Evolutionary conservation across 345 rosid genomes (phyloP), one percentile per base, ranked within the genome.

Genomic region (Euphorbia tirucalli): DNA sequence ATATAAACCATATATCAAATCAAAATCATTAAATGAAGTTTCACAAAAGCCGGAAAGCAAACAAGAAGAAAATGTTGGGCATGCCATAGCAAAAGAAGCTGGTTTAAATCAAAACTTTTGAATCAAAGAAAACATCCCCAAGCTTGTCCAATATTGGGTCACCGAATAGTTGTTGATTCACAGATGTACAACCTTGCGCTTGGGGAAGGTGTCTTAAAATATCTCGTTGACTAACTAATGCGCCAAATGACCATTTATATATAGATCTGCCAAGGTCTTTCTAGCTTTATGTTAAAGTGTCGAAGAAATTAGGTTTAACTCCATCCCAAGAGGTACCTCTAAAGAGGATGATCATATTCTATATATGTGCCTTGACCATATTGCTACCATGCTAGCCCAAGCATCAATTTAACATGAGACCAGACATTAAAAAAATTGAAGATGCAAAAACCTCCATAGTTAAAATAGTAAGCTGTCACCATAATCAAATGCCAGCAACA

Each of bases 401-500:
- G 37, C 37, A 32, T 32, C 37, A 32, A 32, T 32, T 32, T 5
- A 32, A 27, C 16, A 43, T 25, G 15, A 64, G 30, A 54, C 4
- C 32, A 49, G 8, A 56, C 21, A 22, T 57, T 57, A 8, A 15
- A 68, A 41, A 18, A 68, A 68, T 22, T 21, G 0, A 5, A 48
- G 37, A 28, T 10, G 21, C 1, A 27, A n/a, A 2, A 7, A 10
- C 46, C 25, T 25, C 37, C 32, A 15, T 18, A 60, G 13, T 30
- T 30, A 11, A 6, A 60, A 30, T 1, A 4, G 37, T n/a, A 65
- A n/a, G 70, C 16, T 28, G 28, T 50, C 54, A 24, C 6, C 39
- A 56, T 18, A 18, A 32, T 61, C 14, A 63, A 70, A 66, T 68
- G 44, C 66, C 49, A 37, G 39, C 22, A 41, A 31, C 24, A 61